Evolutionary conservation across 352 stramenopile species (phyloP), one percentile per base, ranked within the genome.

Genomic region (Phytophthora podocarpi): DNA sequence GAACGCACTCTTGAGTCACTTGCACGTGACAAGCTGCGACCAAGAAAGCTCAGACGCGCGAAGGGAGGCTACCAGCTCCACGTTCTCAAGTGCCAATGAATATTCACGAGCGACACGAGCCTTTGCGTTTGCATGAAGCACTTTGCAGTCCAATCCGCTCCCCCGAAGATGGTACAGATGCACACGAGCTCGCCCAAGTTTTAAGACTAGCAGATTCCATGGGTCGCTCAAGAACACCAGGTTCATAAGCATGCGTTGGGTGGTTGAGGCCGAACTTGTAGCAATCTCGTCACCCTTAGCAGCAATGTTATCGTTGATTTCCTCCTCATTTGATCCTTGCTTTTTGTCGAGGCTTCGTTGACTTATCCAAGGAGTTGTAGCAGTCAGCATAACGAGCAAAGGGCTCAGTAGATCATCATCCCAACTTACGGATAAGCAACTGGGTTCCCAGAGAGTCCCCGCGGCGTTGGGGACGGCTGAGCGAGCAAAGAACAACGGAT

Each of bases 181-280:
- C 31, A 85, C 74, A 31, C 71, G 76, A 47, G 76, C 76, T 47
- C 72, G 70, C 6, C 73, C 72, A 46, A 85, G 64, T 45, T 81
- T 80, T 54, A 85, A 54, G 4, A 76, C 64, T 10, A 81, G 43
- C 32, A 78, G 76, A 61, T 80, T 82, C 76, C 73, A 85, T 45
- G 73, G 76, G 41, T 85, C 70, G 24, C 73, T 82, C 43, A 85
- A 41, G 39, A 85, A 85, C 35, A 74, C 73, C 37, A 85, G 51
- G 56, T 85, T 85, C 76, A 85, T 85, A 28, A 85, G 64, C 70
- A 85, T 76, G 15, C 67, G 69, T 28, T 77, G 70, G 23, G 54
- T 65, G 21, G 73, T 51, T 1, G 56, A 48, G 23, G 64, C 21
- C 40, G 71, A 56, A 32, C 40, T 53, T 27, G 50, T 51, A n/a